These are phyloP conservation scores for Pythium brassicae DNA, from an alignment of 352 stramenopile genomes.

Conservation along the genomic window DNA sequence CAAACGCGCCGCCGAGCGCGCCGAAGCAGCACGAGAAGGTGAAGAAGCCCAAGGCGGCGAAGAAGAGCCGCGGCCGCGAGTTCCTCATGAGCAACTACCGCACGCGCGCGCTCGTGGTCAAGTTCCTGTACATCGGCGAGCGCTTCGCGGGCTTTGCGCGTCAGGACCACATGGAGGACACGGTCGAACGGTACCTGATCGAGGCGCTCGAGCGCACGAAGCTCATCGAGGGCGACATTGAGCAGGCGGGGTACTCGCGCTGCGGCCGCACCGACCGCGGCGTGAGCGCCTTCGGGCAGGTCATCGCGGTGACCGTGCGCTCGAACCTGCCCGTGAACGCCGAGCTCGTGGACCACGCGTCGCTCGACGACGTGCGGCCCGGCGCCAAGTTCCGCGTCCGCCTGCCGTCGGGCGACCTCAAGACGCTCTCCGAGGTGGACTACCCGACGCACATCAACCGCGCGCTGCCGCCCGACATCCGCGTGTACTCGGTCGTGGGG, in stretches of 20 bases:
- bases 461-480: constrained; percentile 89
- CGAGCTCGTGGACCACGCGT: constrained; percentile 50
- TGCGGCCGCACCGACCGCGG: constrained; percentile 97
- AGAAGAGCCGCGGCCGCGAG: constrained; percentile 35
- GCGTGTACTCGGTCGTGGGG: constrained; percentile 78
- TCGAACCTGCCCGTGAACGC: constrained; percentile 70
- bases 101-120: constrained; percentile 66
- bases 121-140: constrained; percentile 86
- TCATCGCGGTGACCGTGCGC: constrained; percentile 63
- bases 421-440: constrained; percentile 90
- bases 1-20: not conserved
- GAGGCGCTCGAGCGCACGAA: constrained; percentile 90
- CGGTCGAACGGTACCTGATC: constrained; percentile 93
- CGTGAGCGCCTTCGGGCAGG: constrained; percentile 89
- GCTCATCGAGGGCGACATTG: constrained; percentile 81
- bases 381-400: constrained; percentile 61
- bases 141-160: constrained; percentile 87
- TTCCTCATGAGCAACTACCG: constrained; percentile 80
- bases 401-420: constrained; percentile 51
- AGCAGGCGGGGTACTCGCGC: constrained; percentile 88
- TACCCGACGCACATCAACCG: constrained; percentile 97
- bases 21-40: constrained; percentile 20
- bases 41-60: constrained; percentile 46
- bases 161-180: constrained; percentile 89
- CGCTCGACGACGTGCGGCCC: constrained; percentile 64